Conservation (phyloP, 176 grass and related monocot genomes). For the Ananas comosus region DNA sequence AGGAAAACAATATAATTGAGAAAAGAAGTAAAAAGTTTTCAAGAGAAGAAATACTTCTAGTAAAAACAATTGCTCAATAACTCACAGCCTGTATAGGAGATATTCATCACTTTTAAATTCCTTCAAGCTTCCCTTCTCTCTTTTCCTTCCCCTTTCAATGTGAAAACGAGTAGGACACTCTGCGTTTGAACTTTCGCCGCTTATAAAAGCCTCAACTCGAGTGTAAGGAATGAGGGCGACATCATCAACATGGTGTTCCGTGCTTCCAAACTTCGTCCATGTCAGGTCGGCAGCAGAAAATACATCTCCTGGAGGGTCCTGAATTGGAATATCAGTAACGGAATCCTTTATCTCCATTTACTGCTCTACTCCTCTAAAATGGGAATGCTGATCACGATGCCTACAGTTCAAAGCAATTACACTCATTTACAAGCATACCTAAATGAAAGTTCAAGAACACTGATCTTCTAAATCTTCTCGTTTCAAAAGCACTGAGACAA, state of each 20-base stretch:
- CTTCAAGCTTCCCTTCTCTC: conserved; percentile 51
- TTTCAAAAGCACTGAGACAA: too few species aligned
- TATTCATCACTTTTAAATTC: conserved; percentile 64
- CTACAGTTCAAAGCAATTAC: not conserved
- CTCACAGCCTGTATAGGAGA: conserved; percentile 70
- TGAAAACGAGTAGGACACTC: conserved; percentile 82
- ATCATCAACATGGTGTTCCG: conserved; percentile 64
- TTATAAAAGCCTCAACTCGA: conserved; percentile 73
- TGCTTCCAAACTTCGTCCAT: conserved; percentile 52
- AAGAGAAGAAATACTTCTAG: not conserved
- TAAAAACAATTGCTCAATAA: not conserved
- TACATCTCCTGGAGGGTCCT: conserved; percentile 66
- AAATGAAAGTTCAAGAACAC: too few species aligned
- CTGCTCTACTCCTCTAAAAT: not conserved
- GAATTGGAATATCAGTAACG: conserved; percentile 53
- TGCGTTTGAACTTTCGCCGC: conserved; percentile 56
- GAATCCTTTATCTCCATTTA: conserved; percentile 39
- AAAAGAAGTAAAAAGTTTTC: not conserved
- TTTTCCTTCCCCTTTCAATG: conserved; percentile 69
- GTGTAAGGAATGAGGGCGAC: conserved; percentile 65
- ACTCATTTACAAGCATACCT: too few species aligned
- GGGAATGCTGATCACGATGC: not conserved
- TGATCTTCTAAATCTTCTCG: too few species aligned
- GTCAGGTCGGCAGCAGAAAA: conserved; percentile 67
- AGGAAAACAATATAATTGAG: not conserved